These are phyloP conservation scores for Colletotrichum salicis DNA, from an alignment of 2,329 filamentous ascomycete species.

Conservation along the genomic window DNA sequence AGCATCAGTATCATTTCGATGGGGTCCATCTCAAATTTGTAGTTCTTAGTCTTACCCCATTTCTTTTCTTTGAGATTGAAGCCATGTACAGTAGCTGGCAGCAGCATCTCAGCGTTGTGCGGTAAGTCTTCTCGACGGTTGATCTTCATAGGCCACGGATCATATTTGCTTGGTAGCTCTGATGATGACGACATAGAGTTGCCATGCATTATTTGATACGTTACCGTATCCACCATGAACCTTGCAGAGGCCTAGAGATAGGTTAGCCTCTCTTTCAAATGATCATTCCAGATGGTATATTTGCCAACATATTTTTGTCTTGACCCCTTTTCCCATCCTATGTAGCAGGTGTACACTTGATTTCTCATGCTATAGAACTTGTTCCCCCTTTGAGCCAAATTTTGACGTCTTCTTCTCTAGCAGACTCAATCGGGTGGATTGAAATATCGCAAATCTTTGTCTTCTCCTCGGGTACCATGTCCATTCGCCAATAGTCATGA, in stretches of 20 bases:
- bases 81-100: background rate
- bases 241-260: background rate
- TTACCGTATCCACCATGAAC: constrained; percentile 14
- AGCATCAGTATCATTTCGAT: background rate
- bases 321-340: background rate
- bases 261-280: background rate
- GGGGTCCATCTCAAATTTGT: no score
- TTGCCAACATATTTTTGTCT: background rate
- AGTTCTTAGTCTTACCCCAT: no score
- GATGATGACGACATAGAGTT: background rate
- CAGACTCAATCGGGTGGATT: background rate
- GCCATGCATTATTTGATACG: background rate
- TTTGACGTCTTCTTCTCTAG: background rate
- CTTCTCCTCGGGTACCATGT: background rate
- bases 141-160: background rate
- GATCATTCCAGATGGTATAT: no score
- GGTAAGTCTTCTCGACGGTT: background rate
- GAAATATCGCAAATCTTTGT: background rate
- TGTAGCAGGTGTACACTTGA: background rate
- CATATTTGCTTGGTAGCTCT: background rate
- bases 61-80: constrained; percentile 9
- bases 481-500: no score
- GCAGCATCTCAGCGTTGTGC: background rate
- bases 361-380: constrained; percentile 10
- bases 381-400: background rate